phyloP scores from a whole-genome alignment of 352 stramenopile species.

The Pythium biforme region DNA sequence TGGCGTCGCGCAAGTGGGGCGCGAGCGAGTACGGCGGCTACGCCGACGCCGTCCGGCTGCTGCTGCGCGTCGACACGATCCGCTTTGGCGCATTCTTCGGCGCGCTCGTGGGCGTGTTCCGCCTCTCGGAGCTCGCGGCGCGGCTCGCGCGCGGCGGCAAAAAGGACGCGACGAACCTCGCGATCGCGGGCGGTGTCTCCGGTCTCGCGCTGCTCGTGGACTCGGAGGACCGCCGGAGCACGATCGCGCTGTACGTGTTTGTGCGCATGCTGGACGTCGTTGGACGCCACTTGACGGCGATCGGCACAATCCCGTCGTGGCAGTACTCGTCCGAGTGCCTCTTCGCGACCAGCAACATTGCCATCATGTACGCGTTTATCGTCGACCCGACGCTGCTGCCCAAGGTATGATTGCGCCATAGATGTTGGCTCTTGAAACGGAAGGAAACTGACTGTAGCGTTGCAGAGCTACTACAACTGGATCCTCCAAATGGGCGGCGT shows the following conservation, averaged over 20 bases:
- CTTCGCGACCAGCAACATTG: constrained; percentile 73
- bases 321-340: constrained; percentile 70
- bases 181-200: constrained; percentile 61
- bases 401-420: constrained; percentile 43
- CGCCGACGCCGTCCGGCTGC: constrained; percentile 64
- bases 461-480: constrained; percentile 82
- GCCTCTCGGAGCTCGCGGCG: constrained; percentile 53
- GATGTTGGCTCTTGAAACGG: too few relatives aligned
- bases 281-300: constrained; percentile 60
- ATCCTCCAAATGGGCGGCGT: constrained; percentile 73
- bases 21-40: constrained; percentile 67
- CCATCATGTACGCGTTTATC: constrained; percentile 81
- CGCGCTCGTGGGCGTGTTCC: constrained; percentile 70
- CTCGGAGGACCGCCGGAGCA: constrained; percentile 53
- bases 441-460: background rate
- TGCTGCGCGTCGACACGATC: constrained; percentile 66
- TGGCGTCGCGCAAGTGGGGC: constrained; percentile 80
- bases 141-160: constrained; percentile 45
- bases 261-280: constrained; percentile 84
- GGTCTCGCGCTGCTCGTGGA: constrained; percentile 74
- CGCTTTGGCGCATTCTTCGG: constrained; percentile 81
- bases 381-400: constrained; percentile 63
- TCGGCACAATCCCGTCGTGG: constrained; percentile 49
- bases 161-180: constrained; percentile 56
- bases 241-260: constrained; percentile 85